A percentile compares a stretch with the other conserved stretches of the same genome.
phyloP scores from a whole-genome alignment of 345 rosid genomes.

The Aquilaria malaccensis region DNA sequence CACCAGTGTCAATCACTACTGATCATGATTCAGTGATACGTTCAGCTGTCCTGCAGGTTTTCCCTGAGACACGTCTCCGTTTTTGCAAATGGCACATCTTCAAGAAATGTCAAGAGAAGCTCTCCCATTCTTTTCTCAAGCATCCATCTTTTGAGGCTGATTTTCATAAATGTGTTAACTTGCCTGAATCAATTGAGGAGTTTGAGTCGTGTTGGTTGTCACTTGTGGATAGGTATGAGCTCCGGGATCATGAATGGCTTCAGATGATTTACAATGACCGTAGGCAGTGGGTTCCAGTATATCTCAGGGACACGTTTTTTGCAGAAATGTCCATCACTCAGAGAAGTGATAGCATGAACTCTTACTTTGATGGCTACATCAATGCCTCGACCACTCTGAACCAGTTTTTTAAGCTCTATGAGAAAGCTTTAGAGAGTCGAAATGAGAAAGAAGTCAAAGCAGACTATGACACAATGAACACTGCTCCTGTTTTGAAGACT shows the following conservation, averaged over 20 bases:
- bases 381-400: conserved; percentile 48
- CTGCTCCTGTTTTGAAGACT: conserved; percentile 33
- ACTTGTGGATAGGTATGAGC: conserved; percentile 38
- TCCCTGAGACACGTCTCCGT: conserved; percentile 51
- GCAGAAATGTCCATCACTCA: conserved; percentile 55
- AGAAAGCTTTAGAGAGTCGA: conserved; percentile 41
- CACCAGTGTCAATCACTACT: conserved; percentile 55
- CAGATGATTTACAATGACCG: conserved; percentile 43
- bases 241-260: conserved; percentile 57
- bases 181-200: conserved; percentile 32
- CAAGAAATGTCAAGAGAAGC: conserved; percentile 38
- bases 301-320: conserved; percentile 50
- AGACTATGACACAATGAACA: conserved; percentile 39
- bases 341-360: conserved; percentile 48
- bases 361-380: conserved; percentile 60
- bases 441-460: conserved; percentile 45
- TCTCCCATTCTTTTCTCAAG: conserved; percentile 33
- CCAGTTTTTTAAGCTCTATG: conserved; percentile 45
- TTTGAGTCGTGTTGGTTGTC: conserved; percentile 37
- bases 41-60: conserved; percentile 45
- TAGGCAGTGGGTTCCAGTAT: conserved; percentile 60
- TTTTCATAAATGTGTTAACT: conserved; percentile 36
- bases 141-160: conserved; percentile 41
- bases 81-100: conserved; percentile 59
- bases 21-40: conserved; percentile 48